These are phyloP conservation scores for Metschnikowia kofuensis DNA, from an alignment of 805 yeast genomes.

Conservation along the genomic window DNA sequence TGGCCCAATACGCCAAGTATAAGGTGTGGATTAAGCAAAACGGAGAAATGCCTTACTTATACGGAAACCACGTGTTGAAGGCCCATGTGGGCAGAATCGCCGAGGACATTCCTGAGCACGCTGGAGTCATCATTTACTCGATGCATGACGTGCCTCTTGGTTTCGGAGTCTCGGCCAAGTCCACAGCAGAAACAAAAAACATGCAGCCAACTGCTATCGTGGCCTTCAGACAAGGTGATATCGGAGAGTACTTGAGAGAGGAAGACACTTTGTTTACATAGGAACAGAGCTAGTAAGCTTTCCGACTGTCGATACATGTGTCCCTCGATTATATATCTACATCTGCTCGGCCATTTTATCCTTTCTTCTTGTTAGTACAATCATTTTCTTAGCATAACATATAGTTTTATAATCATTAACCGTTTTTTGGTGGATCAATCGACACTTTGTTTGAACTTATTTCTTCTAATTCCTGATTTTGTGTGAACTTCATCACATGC, in stretches of 20 bases:
- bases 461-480: not conserved
- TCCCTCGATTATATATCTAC: not conserved
- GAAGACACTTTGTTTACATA: slow-evolving; percentile 92
- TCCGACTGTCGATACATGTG: too few species aligned
- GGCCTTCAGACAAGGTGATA: slow-evolving; percentile 95
- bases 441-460: not conserved
- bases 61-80: slow-evolving; percentile 93
- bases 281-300: too few species aligned
- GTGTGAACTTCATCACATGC: not conserved
- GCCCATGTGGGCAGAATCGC: slow-evolving; percentile 97
- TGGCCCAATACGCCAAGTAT: slow-evolving; percentile 86
- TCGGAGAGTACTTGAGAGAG: slow-evolving; percentile 96
- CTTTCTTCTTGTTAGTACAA: not conserved
- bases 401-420: not conserved
- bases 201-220: slow-evolving; percentile 93
- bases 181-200: slow-evolving; percentile 82
- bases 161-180: slow-evolving; percentile 91
- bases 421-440: not conserved
- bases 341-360: not conserved
- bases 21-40: slow-evolving; percentile 95
- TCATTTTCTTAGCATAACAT: slow-evolving; percentile 10
- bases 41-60: slow-evolving; percentile 97
- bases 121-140: slow-evolving; percentile 87
- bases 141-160: slow-evolving; percentile 94
- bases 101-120: slow-evolving; percentile 97